Conservation (phyloP, 2,329 filamentous ascomycete genomes). For the Sclerotinia glacialis region DNA sequence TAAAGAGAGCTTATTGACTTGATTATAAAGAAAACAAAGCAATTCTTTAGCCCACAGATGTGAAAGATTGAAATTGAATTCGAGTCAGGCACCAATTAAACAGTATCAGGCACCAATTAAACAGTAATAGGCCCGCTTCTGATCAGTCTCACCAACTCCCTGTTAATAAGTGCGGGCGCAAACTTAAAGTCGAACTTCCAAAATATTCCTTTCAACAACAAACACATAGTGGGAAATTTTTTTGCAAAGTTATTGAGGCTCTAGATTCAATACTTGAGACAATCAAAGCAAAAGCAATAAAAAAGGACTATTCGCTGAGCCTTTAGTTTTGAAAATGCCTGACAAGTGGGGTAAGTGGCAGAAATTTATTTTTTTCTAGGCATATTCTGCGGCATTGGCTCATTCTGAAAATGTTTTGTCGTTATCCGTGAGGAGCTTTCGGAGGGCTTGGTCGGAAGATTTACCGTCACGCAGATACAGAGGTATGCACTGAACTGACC, state of each 20-base stretch:
- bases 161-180: constrained; percentile 16
- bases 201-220: neutral
- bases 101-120: neutral
- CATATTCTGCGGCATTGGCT: neutral
- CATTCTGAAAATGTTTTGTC: neutral
- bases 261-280: neutral
- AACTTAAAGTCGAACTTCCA: constrained; percentile 18
- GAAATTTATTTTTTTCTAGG: constrained; percentile 23
- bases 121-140: neutral
- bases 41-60: neutral
- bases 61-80: neutral
- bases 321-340: constrained; percentile 35
- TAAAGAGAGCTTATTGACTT: neutral
- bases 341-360: constrained; percentile 40
- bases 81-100: neutral
- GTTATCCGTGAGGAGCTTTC: constrained; percentile 11
- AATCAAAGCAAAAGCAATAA: neutral
- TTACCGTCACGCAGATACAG: constrained; percentile 21
- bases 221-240: neutral
- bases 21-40: neutral
- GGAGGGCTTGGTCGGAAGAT: constrained; percentile 27
- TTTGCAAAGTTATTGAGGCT: neutral
- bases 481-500: constrained; percentile 34
- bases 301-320: neutral
- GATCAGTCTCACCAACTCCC: constrained; percentile 3